Evolutionary conservation across 495 filamentous ascomycete species (phyloP), one percentile per base, ranked within the genome.

Genomic region (Podospora didyma): DNA sequence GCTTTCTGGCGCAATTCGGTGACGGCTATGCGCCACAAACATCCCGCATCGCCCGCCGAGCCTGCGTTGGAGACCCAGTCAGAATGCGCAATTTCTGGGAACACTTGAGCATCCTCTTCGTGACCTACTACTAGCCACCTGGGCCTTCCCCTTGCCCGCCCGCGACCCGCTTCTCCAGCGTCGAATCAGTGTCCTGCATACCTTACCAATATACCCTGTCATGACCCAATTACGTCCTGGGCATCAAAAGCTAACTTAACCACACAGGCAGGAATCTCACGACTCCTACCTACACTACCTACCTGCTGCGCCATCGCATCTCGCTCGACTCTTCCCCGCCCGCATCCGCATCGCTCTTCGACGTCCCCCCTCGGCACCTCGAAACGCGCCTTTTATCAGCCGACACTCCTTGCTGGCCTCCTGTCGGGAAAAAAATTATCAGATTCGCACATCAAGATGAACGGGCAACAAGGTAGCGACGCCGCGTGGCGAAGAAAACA

Each of bases 391-490:
- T 50, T 50, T 41, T 49, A 46, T 54, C 41, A 19, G 49, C 46
- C 54, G 37, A 56, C n/a, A 24, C 20, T 26, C 37, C 26, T 37
- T 47, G 26, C 23, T 35, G 26, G 23, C 34, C 17, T 49, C 24
- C 22, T 45, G 17, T 59, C 45, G 31, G 9, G 26, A 31, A 31
- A 31, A 31, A 4, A 31, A 9, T 3, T 3, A 31, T 9, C 3
- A 9, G 4, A 44, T 37, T 35, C 22, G 9, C 22, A 49, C 22
- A 23, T 51, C 23, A 68, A 42, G 37, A 72, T 72, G 69, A 72
- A 72, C 69, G 69, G 69, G 39, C 62, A 65, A 56, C 58, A 65
- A 56, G 31, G 26, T 31, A 42, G n/a, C 39, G 39, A 42, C 39
- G 39, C 39, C n/a, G 39, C 39, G 39, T 14, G 26, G 26, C 26